Percentiles rank a stretch among this genome's conserved stretches.
phyloP scores from a whole-genome alignment of 2,329 filamentous ascomycete genomes.

The Microthyrium microscopicum region DNA sequence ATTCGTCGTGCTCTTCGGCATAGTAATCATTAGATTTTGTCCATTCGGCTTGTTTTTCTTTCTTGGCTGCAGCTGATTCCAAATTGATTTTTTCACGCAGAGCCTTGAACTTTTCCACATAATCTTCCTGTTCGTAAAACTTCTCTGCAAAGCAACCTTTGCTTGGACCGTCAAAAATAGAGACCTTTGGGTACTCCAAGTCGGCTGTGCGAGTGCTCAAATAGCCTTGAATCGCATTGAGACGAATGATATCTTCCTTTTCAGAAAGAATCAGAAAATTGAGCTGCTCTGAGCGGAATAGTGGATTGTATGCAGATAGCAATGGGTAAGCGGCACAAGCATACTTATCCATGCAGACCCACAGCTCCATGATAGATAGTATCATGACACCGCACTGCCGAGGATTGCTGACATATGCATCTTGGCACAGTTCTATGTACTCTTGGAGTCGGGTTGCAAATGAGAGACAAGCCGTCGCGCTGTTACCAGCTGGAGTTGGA shows the following conservation, averaged over 20 bases:
- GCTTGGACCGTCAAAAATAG: conserved; percentile 31
- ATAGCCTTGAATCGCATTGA: conserved; percentile 34
- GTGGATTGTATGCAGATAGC: conserved; percentile 34
- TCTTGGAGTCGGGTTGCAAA: not conserved
- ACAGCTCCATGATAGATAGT: conserved; percentile 39
- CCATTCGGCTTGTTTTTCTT: conserved; percentile 26
- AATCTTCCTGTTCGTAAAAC: conserved; percentile 23
- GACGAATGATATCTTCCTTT: conserved; percentile 30
- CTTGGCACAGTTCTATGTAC: not conserved
- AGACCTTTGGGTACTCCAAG: conserved; percentile 14
- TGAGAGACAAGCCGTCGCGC: not conserved
- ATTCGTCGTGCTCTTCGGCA: too few species aligned
- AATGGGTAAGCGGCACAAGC: conserved; percentile 29
- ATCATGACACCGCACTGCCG: conserved; percentile 24
- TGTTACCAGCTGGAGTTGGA: not conserved
- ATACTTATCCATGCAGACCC: conserved; percentile 38
- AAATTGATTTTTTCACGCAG: conserved; percentile 21
- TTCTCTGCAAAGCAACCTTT: conserved; percentile 28
- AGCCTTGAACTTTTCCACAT: conserved; percentile 12
- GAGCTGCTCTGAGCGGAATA: conserved; percentile 32
- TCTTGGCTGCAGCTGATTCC: conserved; percentile 14
- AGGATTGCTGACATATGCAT: conserved; percentile 1
- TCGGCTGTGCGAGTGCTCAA: conserved; percentile 22
- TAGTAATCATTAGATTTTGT: conserved; percentile 18
- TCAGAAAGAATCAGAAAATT: conserved; percentile 37